Percentiles rank a stretch among this genome's conserved stretches.
These are phyloP conservation scores for Mycocentrospora acerina DNA, from an alignment of 2,329 filamentous ascomycete genomes.

Conservation along the genomic window DNA sequence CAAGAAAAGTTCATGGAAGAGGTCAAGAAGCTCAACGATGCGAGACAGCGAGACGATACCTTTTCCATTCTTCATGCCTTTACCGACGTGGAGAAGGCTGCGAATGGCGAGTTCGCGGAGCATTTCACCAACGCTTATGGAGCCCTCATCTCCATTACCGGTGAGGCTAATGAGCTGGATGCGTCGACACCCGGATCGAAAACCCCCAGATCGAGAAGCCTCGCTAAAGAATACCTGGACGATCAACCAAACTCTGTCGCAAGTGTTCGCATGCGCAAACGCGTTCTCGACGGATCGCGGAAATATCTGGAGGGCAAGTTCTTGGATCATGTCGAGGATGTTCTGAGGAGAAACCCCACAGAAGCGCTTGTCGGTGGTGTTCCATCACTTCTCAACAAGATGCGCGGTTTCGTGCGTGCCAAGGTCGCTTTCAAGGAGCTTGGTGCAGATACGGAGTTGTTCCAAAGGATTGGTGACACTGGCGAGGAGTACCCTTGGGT, in stretches of 20 bases:
- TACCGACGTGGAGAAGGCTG: constrained; percentile 69
- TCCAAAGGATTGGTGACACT: constrained; percentile 66
- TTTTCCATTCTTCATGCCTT: constrained; percentile 79
- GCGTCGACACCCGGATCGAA: constrained; percentile 58
- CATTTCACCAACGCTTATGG: constrained; percentile 81
- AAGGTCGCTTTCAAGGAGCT: constrained; percentile 79
- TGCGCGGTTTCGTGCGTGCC: constrained; percentile 87
- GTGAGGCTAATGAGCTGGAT: constrained; percentile 61
- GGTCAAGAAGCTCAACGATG: constrained; percentile 74
- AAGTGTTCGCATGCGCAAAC: constrained; percentile 70
- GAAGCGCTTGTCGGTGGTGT: constrained; percentile 89
- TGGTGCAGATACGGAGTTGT: constrained; percentile 74
- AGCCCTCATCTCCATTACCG: constrained; percentile 76
- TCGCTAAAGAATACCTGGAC: constrained; percentile 74
- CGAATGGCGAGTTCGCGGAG: constrained; percentile 69
- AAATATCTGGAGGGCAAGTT: constrained; percentile 80
- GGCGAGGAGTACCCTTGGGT: constrained; percentile 88
- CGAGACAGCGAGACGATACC: constrained; percentile 64
- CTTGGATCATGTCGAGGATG: constrained; percentile 71
- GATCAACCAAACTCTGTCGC: constrained; percentile 66
- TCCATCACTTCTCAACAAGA: constrained; percentile 84
- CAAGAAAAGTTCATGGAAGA: constrained; percentile 79
- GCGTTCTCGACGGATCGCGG: constrained; percentile 78
- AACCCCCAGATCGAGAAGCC: constrained; percentile 74
- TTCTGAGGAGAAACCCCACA: constrained; percentile 79